Base-by-base conservation (phyloP, 768 basidiomycete genomes). In the Paxillus ammoniavirescens region DNA sequence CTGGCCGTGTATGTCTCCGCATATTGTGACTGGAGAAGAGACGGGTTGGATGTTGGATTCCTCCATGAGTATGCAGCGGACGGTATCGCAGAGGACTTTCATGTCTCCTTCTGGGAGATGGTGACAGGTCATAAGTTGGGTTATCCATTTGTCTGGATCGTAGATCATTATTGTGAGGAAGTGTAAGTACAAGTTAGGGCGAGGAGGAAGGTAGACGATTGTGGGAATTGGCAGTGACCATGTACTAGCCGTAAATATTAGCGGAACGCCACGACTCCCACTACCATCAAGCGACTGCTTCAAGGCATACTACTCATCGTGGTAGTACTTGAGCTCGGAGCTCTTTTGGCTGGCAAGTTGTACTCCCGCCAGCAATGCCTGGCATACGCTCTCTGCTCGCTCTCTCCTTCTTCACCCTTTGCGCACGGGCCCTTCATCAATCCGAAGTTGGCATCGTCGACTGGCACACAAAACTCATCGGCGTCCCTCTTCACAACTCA, bases 21-120 rank as follows among this genome's bases (percentile, higher is more conserved):
- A 92, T 59, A 93, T 89, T 30, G 96, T 98, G 36, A 98, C 96
- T 1, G 96, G 96, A 58, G 84, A 90, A 33, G 91, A 90, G 49
- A 99, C 92, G 31, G 95, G 95, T 66, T 98, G 94, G 52, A 98
- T 95, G 68, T 98, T 99, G 51, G 89, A 93, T 69, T 99, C 96
- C 69, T 99, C 96, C 69, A 98, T 86, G 36, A 97, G 81, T 45
- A 95, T 87, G 45, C 86, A 81, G 47, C 92, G 84, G 18, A 98
- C 94, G 55, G 87, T 84, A 53, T 93, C 83, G 77, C 96, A 98
- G 46, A 99, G 84, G 41, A 86, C 75, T 68, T 94, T 96, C 84
- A 99, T 97, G 59, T 96, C 92, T 10, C 82, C 68, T 73, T 99
- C 97, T 14, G 91, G 82, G 47, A 99, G 88, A 61, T 92, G 87